Evolutionary conservation across 208 protist genomes (phyloP).

Genomic region (Zelonia costaricensis): DNA sequence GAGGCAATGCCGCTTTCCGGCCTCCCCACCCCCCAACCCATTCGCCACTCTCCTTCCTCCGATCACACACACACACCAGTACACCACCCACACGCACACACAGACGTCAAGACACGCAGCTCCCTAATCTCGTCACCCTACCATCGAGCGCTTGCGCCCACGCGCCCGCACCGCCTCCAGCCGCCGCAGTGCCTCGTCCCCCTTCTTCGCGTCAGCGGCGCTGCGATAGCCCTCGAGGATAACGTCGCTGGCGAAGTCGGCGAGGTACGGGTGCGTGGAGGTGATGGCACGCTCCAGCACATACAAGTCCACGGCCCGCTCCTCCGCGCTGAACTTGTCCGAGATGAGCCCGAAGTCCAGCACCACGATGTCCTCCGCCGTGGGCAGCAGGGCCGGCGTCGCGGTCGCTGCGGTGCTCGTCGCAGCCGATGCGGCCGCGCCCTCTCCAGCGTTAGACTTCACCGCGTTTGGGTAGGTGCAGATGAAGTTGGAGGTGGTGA

Average conservation of each 20-base stretch:
- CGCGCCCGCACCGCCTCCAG: slow-evolving; percentile 81
- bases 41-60: too few species aligned
- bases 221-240: slow-evolving; percentile 68
- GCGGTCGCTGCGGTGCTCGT: not conserved
- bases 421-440: not conserved
- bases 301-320: slow-evolving; percentile 98
- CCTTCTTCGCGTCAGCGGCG: slow-evolving; percentile 49
- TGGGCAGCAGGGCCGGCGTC: not conserved
- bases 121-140: slow-evolving; percentile 49
- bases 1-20: too few species aligned
- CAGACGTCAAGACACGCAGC: too few species aligned
- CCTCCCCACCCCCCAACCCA: too few species aligned
- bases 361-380: slow-evolving; percentile 67
- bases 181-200: slow-evolving; percentile 45
- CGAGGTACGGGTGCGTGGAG: slow-evolving; percentile 91
- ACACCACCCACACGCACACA: too few species aligned
- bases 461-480: slow-evolving; percentile 14
- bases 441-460: too few species aligned
- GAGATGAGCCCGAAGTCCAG: slow-evolving; percentile 98
- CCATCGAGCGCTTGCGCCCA: slow-evolving; percentile 90
- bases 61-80: too few species aligned
- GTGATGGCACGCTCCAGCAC: slow-evolving; percentile 97
- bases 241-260: slow-evolving; percentile 20
- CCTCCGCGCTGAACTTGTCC: slow-evolving; percentile 88
- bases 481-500: slow-evolving; percentile 98